Evolutionary conservation across 805 yeast genomes (phyloP), one percentile per base, ranked within the genome.

Genomic region (Cyberlindnera amylophila): DNA sequence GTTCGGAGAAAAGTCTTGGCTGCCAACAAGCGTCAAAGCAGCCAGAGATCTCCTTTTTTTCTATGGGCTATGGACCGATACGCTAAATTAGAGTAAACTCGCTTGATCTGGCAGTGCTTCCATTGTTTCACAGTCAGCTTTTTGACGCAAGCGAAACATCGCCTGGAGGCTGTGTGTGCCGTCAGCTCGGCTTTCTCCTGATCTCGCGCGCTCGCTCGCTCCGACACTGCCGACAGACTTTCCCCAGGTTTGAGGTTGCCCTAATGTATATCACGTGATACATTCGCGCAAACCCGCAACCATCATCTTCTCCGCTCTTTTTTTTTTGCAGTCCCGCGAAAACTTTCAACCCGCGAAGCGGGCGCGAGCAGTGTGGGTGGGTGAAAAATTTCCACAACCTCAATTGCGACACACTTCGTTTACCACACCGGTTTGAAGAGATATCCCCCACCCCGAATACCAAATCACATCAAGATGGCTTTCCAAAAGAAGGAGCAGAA

Each of bases 401-500:
- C n/a, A 18, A n/a, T n/a, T n/a, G 19, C 36, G 15, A 21, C 17
- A 27, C 19, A 13, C 36, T 19, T 10, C 34, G 7, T n/a, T 17
- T 16, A 17, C 23, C 13, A 15, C n/a, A 21, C 21, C 12, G 18
- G 9, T 10, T 15, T 8, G 30, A 27, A 12, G 30, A 27, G 24
- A 21, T 21, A 21, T 21, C 24, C 24, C n/a, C 24, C 24, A 21
- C 24, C 32, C 15, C 15, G 23, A 18, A 12, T n/a, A n/a, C n/a
- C 30, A 15, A 11, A 37, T 21, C 21, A 36, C 13, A 36, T 16
- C 44, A 79, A 65, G 72, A 87, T 87, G 96, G 78, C 79, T 64
- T 87, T 87, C 88, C 72, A 72, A 65, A 79, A 77, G 67, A 64
- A 69, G 58, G 64, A 73, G 59, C 37, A 34, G 34, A 88, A 89